These are phyloP conservation scores for Starmerella apis DNA, from an alignment of 805 yeast genomes.

Conservation along the genomic window DNA sequence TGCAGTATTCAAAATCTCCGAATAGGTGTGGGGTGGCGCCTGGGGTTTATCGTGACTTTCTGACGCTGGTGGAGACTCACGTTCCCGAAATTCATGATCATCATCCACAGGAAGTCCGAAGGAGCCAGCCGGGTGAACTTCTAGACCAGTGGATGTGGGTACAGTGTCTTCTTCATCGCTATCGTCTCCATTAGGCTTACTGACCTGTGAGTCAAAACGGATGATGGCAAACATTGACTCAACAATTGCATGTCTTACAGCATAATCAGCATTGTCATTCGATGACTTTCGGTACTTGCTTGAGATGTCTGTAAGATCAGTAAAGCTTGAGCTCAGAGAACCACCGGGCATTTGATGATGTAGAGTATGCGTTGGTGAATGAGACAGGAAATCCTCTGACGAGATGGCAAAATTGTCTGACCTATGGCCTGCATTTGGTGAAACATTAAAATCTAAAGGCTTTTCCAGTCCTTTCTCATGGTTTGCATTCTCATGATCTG, in stretches of 20 bases:
- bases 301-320: constrained; percentile 3
- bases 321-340: constrained; percentile 6
- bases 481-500: too few relatives aligned
- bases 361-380: background rate
- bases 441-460: background rate
- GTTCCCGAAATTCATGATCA: background rate
- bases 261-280: constrained; percentile 20
- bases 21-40: constrained; percentile 33
- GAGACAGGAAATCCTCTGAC: background rate
- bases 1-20: constrained; percentile 25
- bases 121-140: constrained; percentile 6
- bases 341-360: constrained; percentile 7
- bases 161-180: background rate
- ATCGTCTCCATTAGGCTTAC: background rate
- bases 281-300: background rate
- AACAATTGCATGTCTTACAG: constrained; percentile 21
- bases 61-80: background rate
- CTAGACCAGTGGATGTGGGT: background rate
- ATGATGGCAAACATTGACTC: constrained; percentile 24
- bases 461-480: background rate
- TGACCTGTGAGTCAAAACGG: constrained; percentile 18
- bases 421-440: background rate
- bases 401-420: background rate
- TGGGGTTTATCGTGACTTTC: background rate
- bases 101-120: constrained; percentile 4